These are phyloP conservation scores for Camelina sativa DNA, from an alignment of 345 rosid species.

Conservation along the genomic window DNA sequence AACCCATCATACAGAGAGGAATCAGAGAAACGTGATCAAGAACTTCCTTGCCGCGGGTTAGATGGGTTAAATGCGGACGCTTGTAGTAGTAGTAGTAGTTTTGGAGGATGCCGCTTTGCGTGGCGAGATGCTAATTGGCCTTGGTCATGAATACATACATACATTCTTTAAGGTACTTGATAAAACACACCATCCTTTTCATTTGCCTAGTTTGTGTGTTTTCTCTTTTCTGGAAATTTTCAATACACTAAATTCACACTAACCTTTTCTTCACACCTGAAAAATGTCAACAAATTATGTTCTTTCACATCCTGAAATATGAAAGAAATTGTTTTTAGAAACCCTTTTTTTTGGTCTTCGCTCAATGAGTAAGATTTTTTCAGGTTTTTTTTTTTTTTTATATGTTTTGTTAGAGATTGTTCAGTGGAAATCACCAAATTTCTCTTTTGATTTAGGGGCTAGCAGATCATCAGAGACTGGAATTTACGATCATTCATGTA, in stretches of 20 bases:
- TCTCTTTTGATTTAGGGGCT: conserved; percentile 4
- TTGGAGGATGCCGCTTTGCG: no score
- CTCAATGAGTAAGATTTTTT: not conserved
- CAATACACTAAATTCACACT: not conserved
- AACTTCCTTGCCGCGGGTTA: conserved; percentile 53
- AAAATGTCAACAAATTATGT: not conserved
- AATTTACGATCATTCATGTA: not conserved
- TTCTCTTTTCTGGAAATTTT: not conserved
- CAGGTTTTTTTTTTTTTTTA: no score
- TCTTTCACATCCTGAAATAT: not conserved
- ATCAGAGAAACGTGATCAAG: conserved; percentile 56
- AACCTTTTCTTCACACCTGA: not conserved
- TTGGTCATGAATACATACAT: no score
- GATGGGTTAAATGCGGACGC: not conserved
- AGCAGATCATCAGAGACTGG: not conserved
- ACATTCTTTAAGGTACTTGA: no score
- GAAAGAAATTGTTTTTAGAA: not conserved
- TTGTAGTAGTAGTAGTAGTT: not conserved
- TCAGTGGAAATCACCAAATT: not conserved
- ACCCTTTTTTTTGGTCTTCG: not conserved
- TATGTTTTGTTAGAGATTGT: not conserved
- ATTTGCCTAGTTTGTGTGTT: not conserved
- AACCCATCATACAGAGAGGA: conserved; percentile 70
- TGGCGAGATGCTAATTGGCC: no score
- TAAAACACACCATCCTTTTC: not conserved